Conservation (phyloP, 2,329 filamentous ascomycete species). For the Moelleriella libera region DNA sequence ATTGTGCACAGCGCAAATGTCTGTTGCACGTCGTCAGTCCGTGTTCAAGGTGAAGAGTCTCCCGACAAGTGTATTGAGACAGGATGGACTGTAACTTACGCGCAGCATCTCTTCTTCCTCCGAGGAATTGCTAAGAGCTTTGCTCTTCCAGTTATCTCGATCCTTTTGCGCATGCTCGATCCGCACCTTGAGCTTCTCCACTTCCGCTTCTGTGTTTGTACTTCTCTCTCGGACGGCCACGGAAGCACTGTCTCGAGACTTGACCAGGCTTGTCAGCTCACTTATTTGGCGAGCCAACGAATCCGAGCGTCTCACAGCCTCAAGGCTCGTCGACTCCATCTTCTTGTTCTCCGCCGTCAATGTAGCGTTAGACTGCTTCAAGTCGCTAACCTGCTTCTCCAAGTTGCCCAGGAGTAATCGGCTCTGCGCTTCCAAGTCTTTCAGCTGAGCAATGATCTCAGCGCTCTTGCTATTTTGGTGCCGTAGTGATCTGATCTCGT, state of each 20-base stretch:
- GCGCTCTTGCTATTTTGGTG: slow-evolving; percentile 80
- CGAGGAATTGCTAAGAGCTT: slow-evolving; percentile 66
- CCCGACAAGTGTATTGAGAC: slow-evolving; percentile 10
- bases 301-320: slow-evolving; percentile 57
- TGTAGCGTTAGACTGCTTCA: slow-evolving; percentile 63
- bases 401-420: slow-evolving; percentile 65
- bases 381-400: slow-evolving; percentile 79
- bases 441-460: slow-evolving; percentile 85
- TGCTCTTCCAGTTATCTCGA: slow-evolving; percentile 72
- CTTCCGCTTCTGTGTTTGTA: slow-evolving; percentile 54
- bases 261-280: slow-evolving; percentile 62
- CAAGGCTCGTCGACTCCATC: slow-evolving; percentile 56
- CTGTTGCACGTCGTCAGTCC: slow-evolving; percentile 9
- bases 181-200: slow-evolving; percentile 65
- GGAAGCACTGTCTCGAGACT: slow-evolving; percentile 55
- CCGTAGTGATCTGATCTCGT: slow-evolving; percentile 66
- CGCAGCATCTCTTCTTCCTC: slow-evolving; percentile 76
- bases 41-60: slow-evolving; percentile 8
- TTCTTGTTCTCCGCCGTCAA: slow-evolving; percentile 60
- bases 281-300: slow-evolving; percentile 59
- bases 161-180: slow-evolving; percentile 71
- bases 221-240: slow-evolving; percentile 39
- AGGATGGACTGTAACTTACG: slow-evolving; percentile 35
- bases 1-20: slow-evolving; percentile 61
- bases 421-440: slow-evolving; percentile 73